Conservation (phyloP, 2,329 filamentous ascomycete genomes). For the Fusarium sp. region DNA sequence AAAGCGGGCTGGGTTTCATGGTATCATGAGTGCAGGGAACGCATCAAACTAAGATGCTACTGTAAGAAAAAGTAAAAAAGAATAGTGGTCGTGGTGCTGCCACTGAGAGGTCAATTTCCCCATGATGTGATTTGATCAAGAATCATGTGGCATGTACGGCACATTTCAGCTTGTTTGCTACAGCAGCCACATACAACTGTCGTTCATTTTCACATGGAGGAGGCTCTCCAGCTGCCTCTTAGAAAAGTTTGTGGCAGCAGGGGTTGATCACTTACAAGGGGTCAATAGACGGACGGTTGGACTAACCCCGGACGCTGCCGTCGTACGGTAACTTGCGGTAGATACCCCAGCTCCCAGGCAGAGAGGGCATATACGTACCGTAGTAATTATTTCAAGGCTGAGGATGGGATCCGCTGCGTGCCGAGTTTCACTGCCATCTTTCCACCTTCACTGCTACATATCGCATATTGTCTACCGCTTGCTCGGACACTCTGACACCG, state of each 20-base stretch:
- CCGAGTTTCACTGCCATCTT: slow-evolving; percentile 14
- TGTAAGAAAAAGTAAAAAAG: slow-evolving; percentile 23
- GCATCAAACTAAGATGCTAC: background rate
- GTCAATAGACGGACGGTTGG: background rate
- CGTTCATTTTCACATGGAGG: slow-evolving; percentile 3
- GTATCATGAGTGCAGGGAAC: background rate
- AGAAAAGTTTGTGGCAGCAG: slow-evolving; percentile 35
- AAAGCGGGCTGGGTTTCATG: background rate
- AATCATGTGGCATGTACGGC: slow-evolving; percentile 4
- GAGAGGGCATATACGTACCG: slow-evolving; percentile 1
- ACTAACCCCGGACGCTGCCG: slow-evolving; percentile 24
- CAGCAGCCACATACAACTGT: background rate
- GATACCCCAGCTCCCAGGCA: slow-evolving; percentile 21
- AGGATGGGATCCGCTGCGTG: slow-evolving; percentile 9
- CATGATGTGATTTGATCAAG: slow-evolving; percentile 19
- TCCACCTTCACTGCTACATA: slow-evolving; percentile 8
- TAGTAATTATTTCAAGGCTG: slow-evolving; percentile 17
- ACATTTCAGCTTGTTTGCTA: background rate
- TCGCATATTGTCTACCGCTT: background rate
- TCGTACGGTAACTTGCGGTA: slow-evolving; percentile 38
- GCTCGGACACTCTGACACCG: background rate
- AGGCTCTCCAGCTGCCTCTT: slow-evolving; percentile 15
- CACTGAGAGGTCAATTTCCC: slow-evolving; percentile 4
- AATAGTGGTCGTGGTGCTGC: slow-evolving; percentile 12
- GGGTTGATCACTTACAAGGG: slow-evolving; percentile 21